phyloP scores from a whole-genome alignment of 225 moss, liverwort and hornwort species.

The Bryum argenteum region DNA sequence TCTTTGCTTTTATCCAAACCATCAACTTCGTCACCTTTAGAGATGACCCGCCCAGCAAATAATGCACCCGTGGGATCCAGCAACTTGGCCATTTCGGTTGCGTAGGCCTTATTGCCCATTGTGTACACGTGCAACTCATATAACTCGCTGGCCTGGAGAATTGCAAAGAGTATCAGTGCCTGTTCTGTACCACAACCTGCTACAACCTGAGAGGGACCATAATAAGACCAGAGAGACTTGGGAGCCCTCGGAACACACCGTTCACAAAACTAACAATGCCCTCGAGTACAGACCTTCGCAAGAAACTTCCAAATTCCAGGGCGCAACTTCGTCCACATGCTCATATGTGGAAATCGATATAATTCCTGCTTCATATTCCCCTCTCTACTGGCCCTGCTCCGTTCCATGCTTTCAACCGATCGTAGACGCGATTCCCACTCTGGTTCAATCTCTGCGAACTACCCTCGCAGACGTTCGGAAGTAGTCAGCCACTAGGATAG shows the following conservation, averaged over 20 bases:
- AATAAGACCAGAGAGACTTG: neutral
- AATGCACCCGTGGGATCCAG: constrained; percentile 89
- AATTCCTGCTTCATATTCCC: constrained; percentile 74
- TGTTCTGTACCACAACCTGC: constrained; percentile 6
- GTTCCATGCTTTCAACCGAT: constrained; percentile 76
- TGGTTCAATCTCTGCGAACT: constrained; percentile 98
- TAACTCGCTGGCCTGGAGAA: constrained; percentile 89
- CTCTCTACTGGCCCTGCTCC: constrained; percentile 76
- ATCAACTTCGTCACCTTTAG: constrained; percentile 98
- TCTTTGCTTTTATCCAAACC: constrained; percentile 91
- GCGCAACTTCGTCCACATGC: constrained; percentile 99
- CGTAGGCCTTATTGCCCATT: constrained; percentile 99
- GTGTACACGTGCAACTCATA: constrained; percentile 98
- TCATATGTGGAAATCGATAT: constrained; percentile 94
- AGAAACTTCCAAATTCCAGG: constrained; percentile 99
- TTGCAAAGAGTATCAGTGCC: constrained; percentile 21
- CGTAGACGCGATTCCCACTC: constrained; percentile 97
- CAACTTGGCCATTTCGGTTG: constrained; percentile 98
- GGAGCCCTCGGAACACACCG: constrained; percentile 7
- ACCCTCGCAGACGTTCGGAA: constrained; percentile 31
- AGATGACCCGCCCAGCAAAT: constrained; percentile 93
- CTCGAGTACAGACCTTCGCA: constrained; percentile 71
- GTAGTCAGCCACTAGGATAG: constrained; percentile 23
- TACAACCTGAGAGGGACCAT: constrained; percentile 5
- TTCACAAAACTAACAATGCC: constrained; percentile 18